Percentiles rank a stretch among this genome's conserved stretches.
Conservation (phyloP, 768 basidiomycete genomes). For the Suillus ampliporus region DNA sequence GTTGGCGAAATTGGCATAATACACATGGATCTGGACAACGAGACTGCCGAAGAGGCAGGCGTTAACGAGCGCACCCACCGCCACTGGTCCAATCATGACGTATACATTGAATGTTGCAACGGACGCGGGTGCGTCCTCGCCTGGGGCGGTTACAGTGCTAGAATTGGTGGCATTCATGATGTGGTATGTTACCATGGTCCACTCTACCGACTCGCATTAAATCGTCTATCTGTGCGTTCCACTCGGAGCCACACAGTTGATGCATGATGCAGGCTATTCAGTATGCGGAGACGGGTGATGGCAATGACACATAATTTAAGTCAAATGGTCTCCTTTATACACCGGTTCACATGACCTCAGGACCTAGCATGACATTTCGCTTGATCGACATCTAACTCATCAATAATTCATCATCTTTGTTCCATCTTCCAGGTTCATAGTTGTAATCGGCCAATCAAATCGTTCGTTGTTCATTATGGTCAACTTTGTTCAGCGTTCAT, state of each 20-base stretch:
- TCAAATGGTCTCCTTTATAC: too few species aligned
- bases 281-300: too few species aligned
- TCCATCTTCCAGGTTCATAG: too few species aligned
- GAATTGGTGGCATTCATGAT: neutral
- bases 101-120: neutral
- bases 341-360: too few species aligned
- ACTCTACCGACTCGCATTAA: neutral
- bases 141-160: neutral
- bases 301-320: too few species aligned
- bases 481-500: too few species aligned
- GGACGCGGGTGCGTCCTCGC: neutral
- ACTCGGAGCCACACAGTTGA: neutral
- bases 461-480: too few species aligned
- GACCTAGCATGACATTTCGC: too few species aligned
- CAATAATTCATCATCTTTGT: too few species aligned
- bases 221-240: neutral
- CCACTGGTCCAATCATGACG: conserved; percentile 28
- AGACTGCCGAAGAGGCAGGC: conserved; percentile 30
- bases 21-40: conserved; percentile 32
- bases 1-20: conserved; percentile 26
- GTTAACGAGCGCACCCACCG: conserved; percentile 26
- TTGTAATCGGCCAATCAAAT: too few species aligned
- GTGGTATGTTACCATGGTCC: neutral
- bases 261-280: neutral
- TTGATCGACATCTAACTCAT: too few species aligned